Conservation (phyloP, 139 green algal species). For the Haematococcus sp. region DNA sequence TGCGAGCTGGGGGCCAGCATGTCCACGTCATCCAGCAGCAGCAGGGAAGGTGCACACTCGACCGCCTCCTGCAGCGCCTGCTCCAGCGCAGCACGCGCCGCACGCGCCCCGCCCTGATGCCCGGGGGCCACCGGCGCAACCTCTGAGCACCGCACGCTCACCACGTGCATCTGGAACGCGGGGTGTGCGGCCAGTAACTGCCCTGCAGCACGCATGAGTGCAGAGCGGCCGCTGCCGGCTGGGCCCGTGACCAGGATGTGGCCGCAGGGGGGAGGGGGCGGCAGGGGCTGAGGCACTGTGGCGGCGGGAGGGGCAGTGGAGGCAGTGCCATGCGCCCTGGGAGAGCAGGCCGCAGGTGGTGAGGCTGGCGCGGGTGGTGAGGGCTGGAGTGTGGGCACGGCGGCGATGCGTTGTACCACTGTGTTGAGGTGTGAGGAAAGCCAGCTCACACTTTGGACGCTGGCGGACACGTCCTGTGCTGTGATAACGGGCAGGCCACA, state of each 20-base stretch:
- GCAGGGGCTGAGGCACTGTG: not conserved
- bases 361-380: too few relatives aligned
- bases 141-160: constrained; percentile 45
- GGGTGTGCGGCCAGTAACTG: constrained; percentile 23
- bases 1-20: constrained; percentile 44
- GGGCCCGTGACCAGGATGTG: constrained; percentile 54
- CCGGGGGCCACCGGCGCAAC: constrained; percentile 1
- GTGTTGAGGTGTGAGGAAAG: too few relatives aligned
- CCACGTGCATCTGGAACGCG: constrained; percentile 24
- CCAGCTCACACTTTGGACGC: too few relatives aligned
- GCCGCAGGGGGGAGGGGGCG: constrained; percentile 19
- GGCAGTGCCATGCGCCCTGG: not conserved
- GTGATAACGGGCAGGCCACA: too few relatives aligned
- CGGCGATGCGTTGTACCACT: too few relatives aligned
- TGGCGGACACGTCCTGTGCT: too few relatives aligned
- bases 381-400: too few relatives aligned
- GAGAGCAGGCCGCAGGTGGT: too few relatives aligned
- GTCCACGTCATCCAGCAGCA: constrained; percentile 86
- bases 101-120: constrained; percentile 34
- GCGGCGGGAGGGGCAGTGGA: not conserved
- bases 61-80: constrained; percentile 44
- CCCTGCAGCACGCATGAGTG: constrained; percentile 37
- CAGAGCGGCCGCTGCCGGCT: constrained; percentile 53
- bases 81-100: constrained; percentile 20
- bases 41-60: constrained; percentile 57